These are phyloP conservation scores for Tuber aestivum DNA, from an alignment of 495 filamentous ascomycete genomes.

Conservation along the genomic window DNA sequence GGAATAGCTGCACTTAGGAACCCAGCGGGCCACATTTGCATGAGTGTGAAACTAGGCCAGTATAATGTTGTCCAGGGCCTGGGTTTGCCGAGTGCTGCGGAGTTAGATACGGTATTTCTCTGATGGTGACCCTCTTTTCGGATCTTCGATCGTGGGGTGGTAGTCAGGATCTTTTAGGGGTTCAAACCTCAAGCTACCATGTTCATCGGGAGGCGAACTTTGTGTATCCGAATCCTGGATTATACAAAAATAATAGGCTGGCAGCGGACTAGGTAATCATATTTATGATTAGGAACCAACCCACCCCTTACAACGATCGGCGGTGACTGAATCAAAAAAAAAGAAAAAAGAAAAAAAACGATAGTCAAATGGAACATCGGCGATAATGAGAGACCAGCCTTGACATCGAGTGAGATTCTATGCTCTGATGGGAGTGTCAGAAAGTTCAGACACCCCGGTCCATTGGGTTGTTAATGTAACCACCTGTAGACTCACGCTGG, in stretches of 20 bases:
- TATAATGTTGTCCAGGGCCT: not conserved
- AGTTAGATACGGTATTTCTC: not conserved
- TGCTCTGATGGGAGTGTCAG: not conserved
- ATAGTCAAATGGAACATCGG: no score
- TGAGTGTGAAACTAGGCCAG: not conserved
- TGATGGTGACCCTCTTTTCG: not conserved
- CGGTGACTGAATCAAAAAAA: not conserved
- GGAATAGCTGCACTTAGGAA: not conserved
- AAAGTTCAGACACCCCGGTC: not conserved
- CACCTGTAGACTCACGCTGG: not conserved
- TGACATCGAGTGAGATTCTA: not conserved
- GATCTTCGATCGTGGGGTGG: not conserved
- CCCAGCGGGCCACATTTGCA: not conserved
- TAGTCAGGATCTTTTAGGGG: not conserved
- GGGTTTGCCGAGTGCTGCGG: not conserved
- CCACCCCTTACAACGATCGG: not conserved
- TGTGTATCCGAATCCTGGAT: not conserved
- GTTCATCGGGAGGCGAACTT: not conserved
- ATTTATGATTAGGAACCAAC: not conserved
- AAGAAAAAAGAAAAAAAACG: not conserved
- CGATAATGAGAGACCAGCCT: not conserved
- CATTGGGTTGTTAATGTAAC: not conserved
- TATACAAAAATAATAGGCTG: not conserved
- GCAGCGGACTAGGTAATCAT: not conserved
- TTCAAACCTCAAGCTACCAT: not conserved